These are phyloP conservation scores for Stemphylium beticola DNA, from an alignment of 2,329 filamentous ascomycete genomes.

Conservation along the genomic window DNA sequence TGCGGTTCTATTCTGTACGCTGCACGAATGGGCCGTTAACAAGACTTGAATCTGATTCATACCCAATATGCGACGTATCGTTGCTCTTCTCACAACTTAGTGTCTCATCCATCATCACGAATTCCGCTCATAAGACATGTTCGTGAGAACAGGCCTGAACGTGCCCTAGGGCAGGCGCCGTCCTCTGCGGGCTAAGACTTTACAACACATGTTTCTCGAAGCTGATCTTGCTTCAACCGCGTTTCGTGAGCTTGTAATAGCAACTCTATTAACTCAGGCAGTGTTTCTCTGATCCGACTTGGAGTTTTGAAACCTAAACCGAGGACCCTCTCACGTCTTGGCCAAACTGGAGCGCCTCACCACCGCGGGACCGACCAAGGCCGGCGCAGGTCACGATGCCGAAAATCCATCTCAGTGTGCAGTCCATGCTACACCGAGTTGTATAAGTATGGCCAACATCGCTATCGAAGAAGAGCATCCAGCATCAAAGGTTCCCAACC, in stretches of 20 bases:
- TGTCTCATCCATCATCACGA: constrained; percentile 19
- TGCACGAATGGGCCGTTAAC: background rate
- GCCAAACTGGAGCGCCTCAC: constrained; percentile 35
- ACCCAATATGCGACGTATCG: background rate
- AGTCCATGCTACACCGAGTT: background rate
- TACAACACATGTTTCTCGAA: constrained; percentile 20
- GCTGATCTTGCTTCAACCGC: constrained; percentile 31
- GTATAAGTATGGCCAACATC: constrained; percentile 37
- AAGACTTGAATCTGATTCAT: background rate
- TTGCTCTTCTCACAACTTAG: constrained; percentile 8
- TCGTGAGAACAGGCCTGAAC: background rate
- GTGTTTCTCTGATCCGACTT: constrained; percentile 21
- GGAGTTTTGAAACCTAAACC: constrained; percentile 21
- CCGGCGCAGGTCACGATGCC: constrained; percentile 11
- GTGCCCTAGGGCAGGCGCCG: background rate
- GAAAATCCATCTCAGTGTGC: background rate
- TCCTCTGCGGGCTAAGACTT: constrained; percentile 24
- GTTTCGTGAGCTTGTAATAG: constrained; percentile 29
- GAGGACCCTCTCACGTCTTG: constrained; percentile 34
- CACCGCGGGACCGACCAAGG: constrained; percentile 17
- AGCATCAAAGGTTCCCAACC: constrained; percentile 44
- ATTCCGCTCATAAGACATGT: constrained; percentile 11
- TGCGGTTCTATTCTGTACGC: background rate
- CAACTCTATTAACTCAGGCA: constrained; percentile 15
- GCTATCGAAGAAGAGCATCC: constrained; percentile 35